Evolutionary conservation across 768 basidiomycete species (phyloP).

Genomic region (Sporobolomyces phaffii): DNA sequence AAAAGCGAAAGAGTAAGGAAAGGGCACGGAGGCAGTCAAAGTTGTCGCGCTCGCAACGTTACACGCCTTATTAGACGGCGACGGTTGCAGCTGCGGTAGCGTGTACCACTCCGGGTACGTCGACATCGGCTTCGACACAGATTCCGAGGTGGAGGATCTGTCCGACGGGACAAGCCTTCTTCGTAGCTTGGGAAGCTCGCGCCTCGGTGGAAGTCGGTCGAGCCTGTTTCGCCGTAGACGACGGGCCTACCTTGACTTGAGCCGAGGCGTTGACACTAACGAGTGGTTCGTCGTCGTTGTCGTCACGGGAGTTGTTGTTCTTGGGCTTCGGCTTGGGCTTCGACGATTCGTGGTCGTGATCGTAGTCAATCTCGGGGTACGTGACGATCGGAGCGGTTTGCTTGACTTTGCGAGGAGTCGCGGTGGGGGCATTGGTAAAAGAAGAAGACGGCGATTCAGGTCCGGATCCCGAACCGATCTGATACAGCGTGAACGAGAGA

Average conservation of each 20-base stretch:
- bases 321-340: background rate
- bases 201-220: background rate
- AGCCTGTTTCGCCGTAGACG: background rate
- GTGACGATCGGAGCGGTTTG: constrained; percentile 14
- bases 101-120: background rate
- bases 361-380: background rate
- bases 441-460: background rate
- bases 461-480: constrained; percentile 8
- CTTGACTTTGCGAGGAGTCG: background rate
- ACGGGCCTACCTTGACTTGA: background rate
- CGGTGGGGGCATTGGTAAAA: background rate
- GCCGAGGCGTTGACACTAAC: background rate
- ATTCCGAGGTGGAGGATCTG: constrained; percentile 17
- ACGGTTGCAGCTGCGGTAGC: constrained; percentile 8
- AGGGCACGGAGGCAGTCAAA: too few relatives aligned
- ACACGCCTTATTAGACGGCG: background rate
- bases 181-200: background rate
- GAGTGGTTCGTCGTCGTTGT: background rate
- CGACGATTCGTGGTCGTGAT: background rate
- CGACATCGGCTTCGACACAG: constrained; percentile 12
- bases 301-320: background rate
- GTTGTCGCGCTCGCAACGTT: constrained; percentile 7
- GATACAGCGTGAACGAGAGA: too few relatives aligned
- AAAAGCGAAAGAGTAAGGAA: background rate
- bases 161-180: constrained; percentile 9